A percentile compares a stretch with the other conserved stretches of the same genome.
Evolutionary conservation across 2,329 filamentous ascomycete genomes (phyloP).

Genomic region (Cladosporium halotolerans): DNA sequence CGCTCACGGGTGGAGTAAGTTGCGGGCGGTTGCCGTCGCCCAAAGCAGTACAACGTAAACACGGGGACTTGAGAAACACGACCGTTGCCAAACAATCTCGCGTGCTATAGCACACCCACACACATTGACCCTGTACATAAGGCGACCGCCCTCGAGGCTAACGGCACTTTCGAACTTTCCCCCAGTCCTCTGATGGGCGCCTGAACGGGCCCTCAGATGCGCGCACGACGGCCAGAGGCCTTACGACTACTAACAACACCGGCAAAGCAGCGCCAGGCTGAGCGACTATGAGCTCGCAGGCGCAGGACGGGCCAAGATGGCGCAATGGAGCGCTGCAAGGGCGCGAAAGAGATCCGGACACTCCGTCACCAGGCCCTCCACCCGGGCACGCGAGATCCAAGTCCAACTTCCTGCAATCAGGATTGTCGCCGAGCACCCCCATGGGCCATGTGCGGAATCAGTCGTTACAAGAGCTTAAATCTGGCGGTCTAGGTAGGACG

Average conservation of each 20-base stretch:
- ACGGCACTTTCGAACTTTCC: neutral
- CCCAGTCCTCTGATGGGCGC: constrained; percentile 5
- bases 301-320: constrained; percentile 60
- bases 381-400: constrained; percentile 57
- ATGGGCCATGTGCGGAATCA: constrained; percentile 61
- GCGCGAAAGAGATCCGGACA: constrained; percentile 43
- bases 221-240: constrained; percentile 5
- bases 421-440: constrained; percentile 39
- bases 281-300: constrained; percentile 47
- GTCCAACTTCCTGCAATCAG: constrained; percentile 65
- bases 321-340: constrained; percentile 76
- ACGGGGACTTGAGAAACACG: neutral
- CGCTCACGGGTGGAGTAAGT: neutral
- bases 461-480: constrained; percentile 51
- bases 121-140: constrained; percentile 6
- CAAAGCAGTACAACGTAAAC: neutral
- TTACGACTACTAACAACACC: constrained; percentile 8
- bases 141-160: neutral
- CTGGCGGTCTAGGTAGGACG: constrained; percentile 26
- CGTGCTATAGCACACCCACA: neutral
- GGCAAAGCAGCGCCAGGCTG: constrained; percentile 2
- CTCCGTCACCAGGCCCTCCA: constrained; percentile 57
- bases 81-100: constrained; percentile 1
- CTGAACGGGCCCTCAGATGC: constrained; percentile 7
- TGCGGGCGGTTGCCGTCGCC: neutral